These are phyloP conservation scores for Lactarius deliciosus DNA, from an alignment of 768 basidiomycete genomes.

Conservation along the genomic window DNA sequence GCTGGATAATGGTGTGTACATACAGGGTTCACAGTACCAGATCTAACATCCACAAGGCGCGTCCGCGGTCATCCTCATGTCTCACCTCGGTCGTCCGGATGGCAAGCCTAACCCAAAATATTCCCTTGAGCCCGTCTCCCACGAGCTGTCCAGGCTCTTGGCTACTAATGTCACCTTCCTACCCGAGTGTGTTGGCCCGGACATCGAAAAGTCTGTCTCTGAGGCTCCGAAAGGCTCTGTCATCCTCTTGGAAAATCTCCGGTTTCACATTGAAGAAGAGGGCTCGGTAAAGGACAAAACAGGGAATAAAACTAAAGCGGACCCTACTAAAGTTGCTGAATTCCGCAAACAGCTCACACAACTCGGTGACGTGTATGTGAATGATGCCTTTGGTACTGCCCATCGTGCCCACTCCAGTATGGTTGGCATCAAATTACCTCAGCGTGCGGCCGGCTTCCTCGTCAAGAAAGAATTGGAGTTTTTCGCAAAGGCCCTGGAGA, in stretches of 20 bases:
- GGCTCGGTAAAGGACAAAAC: conserved; percentile 92
- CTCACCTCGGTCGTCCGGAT: conserved; percentile 96
- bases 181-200: conserved; percentile 79
- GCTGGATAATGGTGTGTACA: conserved; percentile 66
- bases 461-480: conserved; percentile 99
- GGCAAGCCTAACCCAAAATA: conserved; percentile 87
- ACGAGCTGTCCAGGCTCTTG: conserved; percentile 75
- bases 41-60: conserved; percentile 53
- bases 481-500: conserved; percentile 97
- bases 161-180: conserved; percentile 72
- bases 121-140: conserved; percentile 84
- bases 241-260: conserved; percentile 94
- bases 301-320: conserved; percentile 93
- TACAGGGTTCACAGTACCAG: conserved; percentile 2
- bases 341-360: conserved; percentile 88
- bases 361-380: conserved; percentile 95
- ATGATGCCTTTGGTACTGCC: conserved; percentile 98
- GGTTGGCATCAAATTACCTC: conserved; percentile 92
- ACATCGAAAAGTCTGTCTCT: conserved; percentile 77
- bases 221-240: conserved; percentile 64
- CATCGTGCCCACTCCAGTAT: conserved; percentile 98
- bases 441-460: conserved; percentile 92
- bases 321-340: conserved; percentile 69
- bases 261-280: conserved; percentile 98
- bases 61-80: conserved; percentile 87